phyloP scores from a whole-genome alignment of 805 yeast species.

The Yamadazyma scolyti region DNA sequence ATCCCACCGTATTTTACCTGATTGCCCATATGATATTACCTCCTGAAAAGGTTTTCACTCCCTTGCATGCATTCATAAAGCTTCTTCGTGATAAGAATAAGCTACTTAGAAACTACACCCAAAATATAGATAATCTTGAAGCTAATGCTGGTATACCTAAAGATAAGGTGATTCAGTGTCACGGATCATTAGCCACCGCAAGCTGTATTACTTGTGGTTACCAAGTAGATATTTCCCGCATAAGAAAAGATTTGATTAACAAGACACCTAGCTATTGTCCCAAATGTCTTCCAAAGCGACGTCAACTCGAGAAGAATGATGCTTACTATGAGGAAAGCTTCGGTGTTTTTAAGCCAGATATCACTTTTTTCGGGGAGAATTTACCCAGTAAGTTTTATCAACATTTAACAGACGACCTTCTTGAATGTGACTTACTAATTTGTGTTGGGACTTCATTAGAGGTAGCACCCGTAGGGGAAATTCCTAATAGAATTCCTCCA shows the following conservation, averaged over 20 bases:
- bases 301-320: conserved; percentile 19
- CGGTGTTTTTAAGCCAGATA: conserved; percentile 80
- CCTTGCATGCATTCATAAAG: conserved; percentile 36
- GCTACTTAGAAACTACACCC: conserved; percentile 40
- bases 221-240: conserved; percentile 46
- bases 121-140: conserved; percentile 43
- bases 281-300: conserved; percentile 21
- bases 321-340: conserved; percentile 24
- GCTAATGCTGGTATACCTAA: conserved; percentile 50
- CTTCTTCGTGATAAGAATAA: conserved; percentile 34
- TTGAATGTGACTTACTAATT: conserved; percentile 71
- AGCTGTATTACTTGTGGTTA: conserved; percentile 75
- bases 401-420: conserved; percentile 46
- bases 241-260: conserved; percentile 45
- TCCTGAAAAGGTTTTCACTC: conserved; percentile 32
- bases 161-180: conserved; percentile 69
- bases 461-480: conserved; percentile 49
- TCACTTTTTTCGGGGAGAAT: conserved; percentile 78
- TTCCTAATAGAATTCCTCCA: conserved; percentile 30
- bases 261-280: conserved; percentile 55
- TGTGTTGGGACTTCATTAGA: conserved; percentile 84
- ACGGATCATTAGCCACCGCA: conserved; percentile 73
- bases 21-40: conserved; percentile 44
- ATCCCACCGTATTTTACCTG: conserved; percentile 38
- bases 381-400: conserved; percentile 45